Evolutionary conservation across 495 filamentous ascomycete genomes (phyloP), one percentile per base, ranked within the genome.

Genomic region (Penicillium daleae): DNA sequence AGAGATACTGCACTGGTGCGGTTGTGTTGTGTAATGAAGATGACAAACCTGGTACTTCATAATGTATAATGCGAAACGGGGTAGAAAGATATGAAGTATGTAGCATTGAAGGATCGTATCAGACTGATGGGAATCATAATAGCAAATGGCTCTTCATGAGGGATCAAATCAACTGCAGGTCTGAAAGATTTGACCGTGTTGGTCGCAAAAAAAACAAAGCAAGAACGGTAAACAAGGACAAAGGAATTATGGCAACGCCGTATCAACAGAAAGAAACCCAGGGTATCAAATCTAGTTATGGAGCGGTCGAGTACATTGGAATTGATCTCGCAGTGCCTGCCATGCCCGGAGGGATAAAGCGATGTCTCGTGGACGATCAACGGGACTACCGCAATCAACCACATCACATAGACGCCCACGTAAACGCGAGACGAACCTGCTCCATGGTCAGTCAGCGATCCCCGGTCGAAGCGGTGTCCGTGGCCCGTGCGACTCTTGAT

Each of bases 311-410:
- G 42, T 55, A 29, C 44, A 65, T 21, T 66, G 62, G 31, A 71
- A 70, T 15, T 63, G 66, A 48, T 58, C 35, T 27, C 58, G 59
- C 46, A 72, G 17, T 4, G 61, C 51, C 35, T 69, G 60, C 70
- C 68, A 68, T 2, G 56, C 59, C 13, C 70, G 68, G n/a, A 17
- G 72, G 68, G 21, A 77, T 46, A 17, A 77, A 67, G 1, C 68
- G 65, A 55, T 71, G 65, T 0, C 74, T n/a, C 74, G 55, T 77
- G 74, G 13, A 77, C 63, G 48, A 77, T 73, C 60, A 77, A 60
- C 19, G 74, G 74, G 12, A 77, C 67, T 31, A 77, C 74, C 22
- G 74, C 66, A 32, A 77, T 73, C 54, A 76, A 49, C 74, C 74
- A 77, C 70, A 77, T 73, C 29, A 63, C 57, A 63, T 71, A 73